Evolutionary conservation across 2,329 filamentous ascomycete species (phyloP), one percentile per base, ranked within the genome.

Genomic region (Calycina marina): DNA sequence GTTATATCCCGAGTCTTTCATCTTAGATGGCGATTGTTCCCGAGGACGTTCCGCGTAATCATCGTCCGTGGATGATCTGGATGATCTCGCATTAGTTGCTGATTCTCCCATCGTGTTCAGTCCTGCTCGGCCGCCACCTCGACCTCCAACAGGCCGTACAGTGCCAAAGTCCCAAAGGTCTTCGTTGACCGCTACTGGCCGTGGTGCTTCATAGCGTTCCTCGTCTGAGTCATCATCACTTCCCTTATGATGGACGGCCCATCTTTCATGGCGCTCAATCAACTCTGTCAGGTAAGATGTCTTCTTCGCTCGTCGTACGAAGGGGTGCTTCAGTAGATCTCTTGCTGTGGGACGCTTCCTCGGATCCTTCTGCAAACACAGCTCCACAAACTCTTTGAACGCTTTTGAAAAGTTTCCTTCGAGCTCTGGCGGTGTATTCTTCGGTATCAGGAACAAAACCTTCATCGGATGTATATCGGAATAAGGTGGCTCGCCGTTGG

Each of bases 81-180:
- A 61, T 18, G 70, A 66, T 36, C 85, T 69, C 12, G 79, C 72
- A 52, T 93, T 93, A 12, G 80, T 76, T 9, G 77, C 78, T 18
- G 79, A 77, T 38, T 86, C 82, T 43, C 82, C 85, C 74, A 93
- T 73, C 0, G 74, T 64, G 44, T 78, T 67, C 30, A 82, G 60
- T 3, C 77, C 77, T 0, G 66, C 65, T 28, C 72, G 60, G 28
- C 70, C 51, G 17, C 65, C 67, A 39, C 75, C 73, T 16, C 72
- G 67, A 33, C 77, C 72, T 18, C 69, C 71, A n/a, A 77, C 75
- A 4, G 92, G 76, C 35, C 86, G 71, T 32, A 98, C 83, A 0
- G 90, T 98, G 26, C 90, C 90, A 61, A 98, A 98, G 55, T 98
- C 90, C 90, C 90, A 98, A 52, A 96, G 72, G 54, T 96, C 90